Percentiles rank a stretch among this genome's conserved stretches.
These are phyloP conservation scores for Cladosporium sp. DNA, from an alignment of 2,329 filamentous ascomycete species.

Conservation along the genomic window DNA sequence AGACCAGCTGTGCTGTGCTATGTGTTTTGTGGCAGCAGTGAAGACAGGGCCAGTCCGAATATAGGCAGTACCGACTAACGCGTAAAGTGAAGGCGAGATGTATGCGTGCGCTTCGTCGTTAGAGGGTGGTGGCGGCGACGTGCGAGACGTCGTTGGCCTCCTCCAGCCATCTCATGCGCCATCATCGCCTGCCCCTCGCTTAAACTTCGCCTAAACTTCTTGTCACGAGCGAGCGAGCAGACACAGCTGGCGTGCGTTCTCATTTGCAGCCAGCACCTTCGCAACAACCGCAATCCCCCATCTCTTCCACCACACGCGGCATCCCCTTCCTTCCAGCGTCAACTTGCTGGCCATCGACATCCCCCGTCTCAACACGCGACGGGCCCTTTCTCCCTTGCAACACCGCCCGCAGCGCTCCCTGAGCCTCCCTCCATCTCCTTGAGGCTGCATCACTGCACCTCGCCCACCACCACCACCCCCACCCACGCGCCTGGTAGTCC, in stretches of 20 bases:
- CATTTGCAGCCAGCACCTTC: conserved; percentile 2
- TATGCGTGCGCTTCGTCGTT: background rate
- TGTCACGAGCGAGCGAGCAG: conserved; percentile 3
- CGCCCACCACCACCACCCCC: conserved; percentile 7
- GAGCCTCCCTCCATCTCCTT: conserved; percentile 15
- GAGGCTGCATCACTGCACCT: conserved; percentile 19
- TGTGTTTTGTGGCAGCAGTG: background rate
- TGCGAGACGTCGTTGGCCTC: background rate
- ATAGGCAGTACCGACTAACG: background rate
- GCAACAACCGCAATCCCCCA: conserved; percentile 3
- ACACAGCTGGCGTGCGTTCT: conserved; percentile 8
- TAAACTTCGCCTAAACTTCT: background rate
- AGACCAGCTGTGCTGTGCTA: background rate
- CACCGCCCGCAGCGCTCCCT: conserved; percentile 13
- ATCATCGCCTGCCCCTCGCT: background rate
- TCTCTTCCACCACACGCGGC: conserved; percentile 4
- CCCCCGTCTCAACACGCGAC: conserved; percentile 2
- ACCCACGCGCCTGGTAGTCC: conserved; percentile 16
- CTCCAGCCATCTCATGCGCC: background rate
- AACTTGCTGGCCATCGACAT: background rate
- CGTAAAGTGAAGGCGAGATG: background rate
- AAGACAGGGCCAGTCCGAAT: background rate
- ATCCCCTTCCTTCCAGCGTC: conserved; percentile 1
- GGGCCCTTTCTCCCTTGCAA: conserved; percentile 7
- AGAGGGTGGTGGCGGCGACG: background rate